Percentiles rank a stretch among this genome's conserved stretches.
Evolutionary conservation across 805 yeast genomes (phyloP).

Genomic region (Barnettozyma sucrosica): DNA sequence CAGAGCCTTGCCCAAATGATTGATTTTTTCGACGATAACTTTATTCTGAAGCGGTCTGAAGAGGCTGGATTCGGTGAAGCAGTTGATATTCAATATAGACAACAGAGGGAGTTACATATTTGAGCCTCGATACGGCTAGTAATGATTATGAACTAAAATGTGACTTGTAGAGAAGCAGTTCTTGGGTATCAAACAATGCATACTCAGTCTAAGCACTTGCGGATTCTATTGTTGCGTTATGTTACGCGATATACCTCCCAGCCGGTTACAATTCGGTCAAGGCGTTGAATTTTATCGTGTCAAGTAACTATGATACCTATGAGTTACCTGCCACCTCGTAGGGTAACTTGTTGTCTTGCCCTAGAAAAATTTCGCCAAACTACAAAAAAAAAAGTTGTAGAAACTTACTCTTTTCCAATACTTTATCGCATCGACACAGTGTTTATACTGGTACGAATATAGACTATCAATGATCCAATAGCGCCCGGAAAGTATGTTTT

Average conservation of each 20-base stretch:
- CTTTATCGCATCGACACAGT: too few species aligned
- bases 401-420: too few species aligned
- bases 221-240: too few species aligned
- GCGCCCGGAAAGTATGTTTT: background rate
- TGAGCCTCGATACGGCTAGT: constrained; percentile 8
- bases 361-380: background rate
- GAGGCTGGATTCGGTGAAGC: constrained; percentile 65
- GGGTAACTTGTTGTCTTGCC: background rate
- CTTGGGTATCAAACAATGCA: too few species aligned
- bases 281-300: too few species aligned
- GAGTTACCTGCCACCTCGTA: background rate
- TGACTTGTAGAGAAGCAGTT: background rate
- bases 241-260: too few species aligned
- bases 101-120: constrained; percentile 25
- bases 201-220: too few species aligned
- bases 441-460: too few species aligned
- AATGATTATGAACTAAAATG: background rate
- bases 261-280: too few species aligned
- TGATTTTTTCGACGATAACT: constrained; percentile 76
- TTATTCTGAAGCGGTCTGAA: constrained; percentile 57
- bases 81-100: constrained; percentile 39
- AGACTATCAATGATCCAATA: background rate
- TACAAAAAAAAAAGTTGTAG: too few species aligned
- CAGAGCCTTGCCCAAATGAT: constrained; percentile 55
- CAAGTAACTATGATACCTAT: too few species aligned